Evolutionary conservation across 805 yeast genomes (phyloP).

Genomic region (Wickerhamomyces subpelliculosus): DNA sequence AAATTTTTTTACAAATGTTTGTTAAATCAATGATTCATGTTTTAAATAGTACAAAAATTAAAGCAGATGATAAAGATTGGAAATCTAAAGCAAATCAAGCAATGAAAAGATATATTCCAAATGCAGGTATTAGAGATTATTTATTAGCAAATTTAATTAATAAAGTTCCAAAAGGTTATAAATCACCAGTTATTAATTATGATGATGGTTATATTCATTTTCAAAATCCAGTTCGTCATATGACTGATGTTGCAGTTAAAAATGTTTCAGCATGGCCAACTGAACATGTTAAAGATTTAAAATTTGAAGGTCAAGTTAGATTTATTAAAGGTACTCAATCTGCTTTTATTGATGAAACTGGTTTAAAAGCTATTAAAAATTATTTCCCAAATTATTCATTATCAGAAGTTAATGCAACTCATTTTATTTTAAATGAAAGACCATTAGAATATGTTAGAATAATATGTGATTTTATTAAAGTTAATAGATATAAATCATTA

Average conservation of each 20-base stretch:
- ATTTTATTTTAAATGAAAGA: slow-evolving; percentile 34
- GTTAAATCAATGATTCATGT: slow-evolving; percentile 34
- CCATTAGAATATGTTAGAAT: slow-evolving; percentile 23
- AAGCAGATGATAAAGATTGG: slow-evolving; percentile 20
- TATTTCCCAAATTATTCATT: slow-evolving; percentile 23
- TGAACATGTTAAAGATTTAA: slow-evolving; percentile 12
- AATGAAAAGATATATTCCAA: slow-evolving; percentile 17
- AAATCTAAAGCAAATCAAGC: slow-evolving; percentile 17
- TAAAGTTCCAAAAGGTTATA: slow-evolving; percentile 14
- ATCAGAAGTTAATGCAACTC: slow-evolving; percentile 21
- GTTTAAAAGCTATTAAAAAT: slow-evolving; percentile 17
- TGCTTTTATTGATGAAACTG: slow-evolving; percentile 28
- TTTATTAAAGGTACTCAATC: slow-evolving; percentile 35
- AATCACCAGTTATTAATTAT: slow-evolving; percentile 15
- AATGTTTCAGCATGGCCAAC: slow-evolving; percentile 27
- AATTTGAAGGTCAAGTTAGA: slow-evolving; percentile 29
- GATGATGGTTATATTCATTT: slow-evolving; percentile 23
- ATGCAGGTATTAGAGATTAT: slow-evolving; percentile 25
- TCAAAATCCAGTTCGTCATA: slow-evolving; percentile 23
- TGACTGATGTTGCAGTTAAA: slow-evolving; percentile 15
- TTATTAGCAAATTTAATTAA: slow-evolving; percentile 29
- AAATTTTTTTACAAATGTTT: slow-evolving; percentile 25
- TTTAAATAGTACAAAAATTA: slow-evolving; percentile 19
- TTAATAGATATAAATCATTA: slow-evolving; percentile 13
- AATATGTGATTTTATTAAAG: slow-evolving; percentile 20